A percentile compares a stretch with the other conserved stretches of the same genome.
These are phyloP conservation scores for Leptographium procerum DNA, from an alignment of 2,329 filamentous ascomycete genomes.

Conservation along the genomic window DNA sequence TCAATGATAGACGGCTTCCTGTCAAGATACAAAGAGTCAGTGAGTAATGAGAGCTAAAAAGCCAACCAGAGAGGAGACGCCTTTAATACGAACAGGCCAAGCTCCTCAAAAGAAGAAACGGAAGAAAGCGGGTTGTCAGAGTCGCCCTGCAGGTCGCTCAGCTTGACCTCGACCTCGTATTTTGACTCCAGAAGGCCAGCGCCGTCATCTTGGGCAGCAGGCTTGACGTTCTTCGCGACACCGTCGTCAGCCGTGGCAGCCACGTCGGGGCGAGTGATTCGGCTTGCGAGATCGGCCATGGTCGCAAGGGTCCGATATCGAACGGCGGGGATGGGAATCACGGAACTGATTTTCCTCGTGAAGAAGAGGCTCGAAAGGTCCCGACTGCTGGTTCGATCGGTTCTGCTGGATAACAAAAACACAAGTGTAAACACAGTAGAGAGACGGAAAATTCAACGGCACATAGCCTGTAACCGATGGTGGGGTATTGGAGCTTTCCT, in stretches of 20 bases:
- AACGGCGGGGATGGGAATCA: not conserved
- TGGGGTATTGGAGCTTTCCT: not conserved
- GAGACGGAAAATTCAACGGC: not conserved
- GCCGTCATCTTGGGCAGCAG: constrained; percentile 22
- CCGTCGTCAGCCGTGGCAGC: constrained; percentile 13
- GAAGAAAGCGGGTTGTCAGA: constrained; percentile 81
- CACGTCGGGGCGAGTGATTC: constrained; percentile 33
- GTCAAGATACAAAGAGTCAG: constrained; percentile 8
- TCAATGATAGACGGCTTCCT: constrained; percentile 56
- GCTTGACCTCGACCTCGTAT: constrained; percentile 84
- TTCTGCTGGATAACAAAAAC: not conserved
- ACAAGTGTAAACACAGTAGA: not conserved
- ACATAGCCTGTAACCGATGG: not conserved
- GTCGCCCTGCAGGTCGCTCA: constrained; percentile 80
- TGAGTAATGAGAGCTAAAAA: constrained; percentile 6
- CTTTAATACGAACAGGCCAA: constrained; percentile 59
- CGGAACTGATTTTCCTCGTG: not conserved
- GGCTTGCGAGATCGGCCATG: constrained; percentile 34
- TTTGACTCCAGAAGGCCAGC: constrained; percentile 57
- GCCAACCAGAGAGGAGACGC: not conserved
- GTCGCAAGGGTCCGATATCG: not conserved
- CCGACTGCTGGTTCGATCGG: not conserved
- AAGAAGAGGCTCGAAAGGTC: not conserved
- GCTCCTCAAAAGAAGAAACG: constrained; percentile 69
- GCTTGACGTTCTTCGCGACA: constrained; percentile 11